phyloP scores from a whole-genome alignment of 2,329 filamentous ascomycete genomes.

The Leptographium procerum region DNA sequence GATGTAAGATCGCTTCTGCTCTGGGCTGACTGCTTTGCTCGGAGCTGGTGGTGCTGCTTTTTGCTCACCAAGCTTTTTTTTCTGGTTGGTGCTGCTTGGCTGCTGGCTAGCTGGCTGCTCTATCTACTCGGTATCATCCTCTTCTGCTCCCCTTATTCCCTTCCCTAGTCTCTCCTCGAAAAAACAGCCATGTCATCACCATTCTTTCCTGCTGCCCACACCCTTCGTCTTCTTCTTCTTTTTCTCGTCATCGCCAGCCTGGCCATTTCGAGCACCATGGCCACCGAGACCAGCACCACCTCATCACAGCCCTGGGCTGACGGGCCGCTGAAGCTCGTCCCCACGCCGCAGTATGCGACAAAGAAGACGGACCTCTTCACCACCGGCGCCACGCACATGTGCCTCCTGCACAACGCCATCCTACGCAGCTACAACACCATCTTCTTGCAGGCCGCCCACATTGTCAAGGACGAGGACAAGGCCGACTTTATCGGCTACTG shows the following conservation, averaged over 20 bases:
- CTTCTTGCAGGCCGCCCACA: slow-evolving; percentile 43
- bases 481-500: slow-evolving; percentile 46
- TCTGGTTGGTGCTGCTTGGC: neutral
- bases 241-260: neutral
- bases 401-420: slow-evolving; percentile 49
- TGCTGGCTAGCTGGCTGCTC: neutral
- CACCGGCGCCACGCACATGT: slow-evolving; percentile 49
- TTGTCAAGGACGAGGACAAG: slow-evolving; percentile 35
- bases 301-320: slow-evolving; percentile 36
- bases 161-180: neutral
- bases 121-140: neutral
- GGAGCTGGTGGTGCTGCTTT: no score
- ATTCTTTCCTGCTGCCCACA: neutral
- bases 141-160: neutral
- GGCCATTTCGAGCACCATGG: neutral
- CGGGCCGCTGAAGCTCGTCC: slow-evolving; percentile 40
- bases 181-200: neutral
- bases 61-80: neutral
- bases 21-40: no score
- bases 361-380: slow-evolving; percentile 49
- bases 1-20: neutral
- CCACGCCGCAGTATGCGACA: slow-evolving; percentile 40
- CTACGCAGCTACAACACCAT: slow-evolving; percentile 54
- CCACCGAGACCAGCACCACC: neutral
- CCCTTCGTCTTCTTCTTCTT: neutral